Evolutionary conservation across 2,329 filamentous ascomycete species (phyloP), one percentile per base, ranked within the genome.

Genomic region (Cladosporium sphaerospermum): DNA sequence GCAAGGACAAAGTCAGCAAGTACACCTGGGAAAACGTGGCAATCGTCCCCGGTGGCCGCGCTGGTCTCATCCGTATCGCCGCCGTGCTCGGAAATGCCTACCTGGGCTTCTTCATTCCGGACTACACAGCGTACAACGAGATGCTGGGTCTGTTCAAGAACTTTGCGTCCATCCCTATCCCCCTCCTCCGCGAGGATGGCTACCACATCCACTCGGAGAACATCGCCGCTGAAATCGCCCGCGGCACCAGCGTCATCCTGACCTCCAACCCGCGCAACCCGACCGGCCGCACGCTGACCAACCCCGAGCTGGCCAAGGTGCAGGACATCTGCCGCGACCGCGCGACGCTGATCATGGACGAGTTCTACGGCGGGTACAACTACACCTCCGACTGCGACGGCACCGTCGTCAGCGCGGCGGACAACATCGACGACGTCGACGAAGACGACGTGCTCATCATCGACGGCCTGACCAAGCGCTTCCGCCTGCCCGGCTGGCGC

Each of bases 11-110:
- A 75, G 79, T 83, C 9, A 92, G 86, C 71, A 79, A 95, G 73
- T 97, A 97, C 71, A 95, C 88, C 5, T 96, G 89, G 87, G 92
- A 97, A 77, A 97, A 97, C 70, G 92, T 96, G 14, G 91, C 88
- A 69, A 95, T 97, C 68, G 92, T 97, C 3, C 92, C 92, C 43
- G 91, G 91, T 70, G 92, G 92, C 37, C 83, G 92, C 63, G 92
- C 92, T 33, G 92, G 92, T 45, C 76, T 97, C 72, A 96, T 96
- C 69, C 83, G 92, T 62, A 96, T 97, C 68, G 92, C 92, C 16
- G 92, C 92, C 48, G 90, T 97, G 5, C 74, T 97, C 62, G 92
- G 92, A 59, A 95, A 95, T 69, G 85, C 90, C 52, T 69, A 70
- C 52, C 78, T 96, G 58, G 89, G 86, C 40, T 96, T 96, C 79